phyloP scores from a whole-genome alignment of 306 rosid species.

The Cyamopsis tetragonoloba region DNA sequence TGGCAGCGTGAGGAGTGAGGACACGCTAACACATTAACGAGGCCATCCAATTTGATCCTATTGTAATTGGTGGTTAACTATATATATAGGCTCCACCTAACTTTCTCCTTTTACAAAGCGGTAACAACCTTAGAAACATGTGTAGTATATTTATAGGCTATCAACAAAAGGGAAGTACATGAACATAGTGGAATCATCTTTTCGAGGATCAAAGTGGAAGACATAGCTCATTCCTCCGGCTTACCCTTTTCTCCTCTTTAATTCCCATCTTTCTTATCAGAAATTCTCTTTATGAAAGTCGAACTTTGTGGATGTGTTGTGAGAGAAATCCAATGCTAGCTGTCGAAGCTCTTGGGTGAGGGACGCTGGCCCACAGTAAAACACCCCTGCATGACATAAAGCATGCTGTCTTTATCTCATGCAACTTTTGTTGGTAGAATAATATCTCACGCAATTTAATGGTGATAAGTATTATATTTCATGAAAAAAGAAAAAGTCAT shows the following conservation, averaged over 20 bases:
- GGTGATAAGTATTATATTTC: constrained; percentile 9
- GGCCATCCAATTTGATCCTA: not conserved
- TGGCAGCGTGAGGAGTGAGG: too few species aligned
- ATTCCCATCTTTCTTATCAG: constrained; percentile 26
- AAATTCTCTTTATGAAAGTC: constrained; percentile 62
- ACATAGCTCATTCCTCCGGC: not conserved
- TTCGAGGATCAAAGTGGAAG: constrained; percentile 20
- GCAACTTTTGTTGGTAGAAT: too few species aligned
- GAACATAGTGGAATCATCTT: not conserved
- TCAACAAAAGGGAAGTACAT: not conserved
- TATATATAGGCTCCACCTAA: not conserved
- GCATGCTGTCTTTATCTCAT: constrained; percentile 16
- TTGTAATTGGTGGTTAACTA: constrained; percentile 19
- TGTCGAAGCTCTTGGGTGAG: constrained; percentile 39
- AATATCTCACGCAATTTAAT: not conserved
- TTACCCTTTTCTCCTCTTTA: not conserved
- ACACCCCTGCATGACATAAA: constrained; percentile 55
- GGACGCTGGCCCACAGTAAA: constrained; percentile 54
- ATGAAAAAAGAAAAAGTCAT: not conserved
- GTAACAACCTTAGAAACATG: not conserved
- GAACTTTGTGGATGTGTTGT: constrained; percentile 48
- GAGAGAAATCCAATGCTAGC: constrained; percentile 54
- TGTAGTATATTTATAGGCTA: not conserved
- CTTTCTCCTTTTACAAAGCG: constrained; percentile 12
- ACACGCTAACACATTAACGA: not conserved